phyloP scores from a whole-genome alignment of 768 basidiomycete genomes.

The Boletus barrowsii region DNA sequence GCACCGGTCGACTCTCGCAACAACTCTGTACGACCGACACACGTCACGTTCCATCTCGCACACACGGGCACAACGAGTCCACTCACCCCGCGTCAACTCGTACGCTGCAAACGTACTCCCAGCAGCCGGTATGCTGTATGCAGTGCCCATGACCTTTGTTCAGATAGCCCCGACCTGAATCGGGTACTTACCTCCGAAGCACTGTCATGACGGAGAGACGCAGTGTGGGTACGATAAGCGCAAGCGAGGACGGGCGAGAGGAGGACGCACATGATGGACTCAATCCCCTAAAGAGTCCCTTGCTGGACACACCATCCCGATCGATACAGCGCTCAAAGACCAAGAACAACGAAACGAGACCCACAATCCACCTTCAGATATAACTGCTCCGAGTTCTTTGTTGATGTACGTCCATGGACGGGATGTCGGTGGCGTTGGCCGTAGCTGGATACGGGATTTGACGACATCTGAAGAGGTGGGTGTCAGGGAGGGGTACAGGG shows the following conservation, averaged over 20 bases:
- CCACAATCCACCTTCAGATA: slow-evolving; percentile 72
- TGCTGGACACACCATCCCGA: slow-evolving; percentile 19
- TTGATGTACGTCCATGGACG: slow-evolving; percentile 76
- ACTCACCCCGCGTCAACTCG: slow-evolving; percentile 72
- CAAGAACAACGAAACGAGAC: slow-evolving; percentile 26
- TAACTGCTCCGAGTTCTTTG: slow-evolving; percentile 60
- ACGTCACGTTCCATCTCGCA: neutral
- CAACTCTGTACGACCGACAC: slow-evolving; percentile 13
- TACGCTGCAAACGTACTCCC: slow-evolving; percentile 89
- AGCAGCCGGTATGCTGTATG: slow-evolving; percentile 80
- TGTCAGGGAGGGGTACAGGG: neutral
- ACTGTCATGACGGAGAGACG: slow-evolving; percentile 37
- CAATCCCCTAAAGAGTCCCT: slow-evolving; percentile 69
- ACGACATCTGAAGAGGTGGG: slow-evolving; percentile 63
- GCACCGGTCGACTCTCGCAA: slow-evolving; percentile 25
- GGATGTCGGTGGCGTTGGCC: slow-evolving; percentile 67
- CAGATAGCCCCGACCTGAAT: neutral
- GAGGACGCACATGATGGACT: slow-evolving; percentile 67
- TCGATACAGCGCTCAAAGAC: neutral
- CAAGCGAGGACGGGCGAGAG: neutral
- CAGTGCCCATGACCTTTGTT: neutral
- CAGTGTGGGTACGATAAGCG: neutral
- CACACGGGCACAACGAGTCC: neutral
- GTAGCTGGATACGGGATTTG: slow-evolving; percentile 87
- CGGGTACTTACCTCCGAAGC: slow-evolving; percentile 50